A percentile compares a stretch with the other conserved stretches of the same genome.
Conservation (phyloP, 805 yeast genomes). For the Debaryomyces maramus region DNA sequence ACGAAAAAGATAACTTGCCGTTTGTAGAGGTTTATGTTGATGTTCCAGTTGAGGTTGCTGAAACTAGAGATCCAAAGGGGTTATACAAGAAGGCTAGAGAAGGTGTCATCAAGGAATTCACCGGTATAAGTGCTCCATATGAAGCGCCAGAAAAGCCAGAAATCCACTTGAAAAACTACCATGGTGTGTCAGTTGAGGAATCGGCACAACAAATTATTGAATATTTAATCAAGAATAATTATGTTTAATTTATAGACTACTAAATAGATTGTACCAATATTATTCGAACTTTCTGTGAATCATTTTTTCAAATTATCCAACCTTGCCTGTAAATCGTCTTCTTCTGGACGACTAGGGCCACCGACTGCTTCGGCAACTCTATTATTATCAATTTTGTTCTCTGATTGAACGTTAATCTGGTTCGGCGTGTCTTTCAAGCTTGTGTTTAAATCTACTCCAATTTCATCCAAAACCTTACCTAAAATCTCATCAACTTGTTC, state of each 20-base stretch:
- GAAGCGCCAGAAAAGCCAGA: conserved; percentile 90
- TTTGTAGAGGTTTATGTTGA: conserved; percentile 90
- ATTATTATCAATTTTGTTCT: conserved; percentile 37
- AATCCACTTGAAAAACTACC: conserved; percentile 72
- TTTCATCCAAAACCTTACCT: conserved; percentile 88
- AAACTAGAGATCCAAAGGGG: conserved; percentile 96
- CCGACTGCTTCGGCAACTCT: conserved; percentile 59
- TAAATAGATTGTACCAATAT: not conserved
- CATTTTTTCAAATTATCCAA: conserved; percentile 74
- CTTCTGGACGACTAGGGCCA: conserved; percentile 43
- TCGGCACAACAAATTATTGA: conserved; percentile 71
- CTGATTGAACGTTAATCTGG: conserved; percentile 30
- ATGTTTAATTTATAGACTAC: conserved; percentile 20
- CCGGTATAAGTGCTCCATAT: conserved; percentile 95
- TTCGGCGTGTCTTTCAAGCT: conserved; percentile 49
- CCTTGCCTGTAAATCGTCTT: conserved; percentile 87
- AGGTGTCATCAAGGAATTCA: conserved; percentile 89
- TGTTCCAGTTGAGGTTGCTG: conserved; percentile 93
- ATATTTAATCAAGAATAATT: conserved; percentile 58
- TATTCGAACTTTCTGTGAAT: not conserved
- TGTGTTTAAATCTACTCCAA: conserved; percentile 79
- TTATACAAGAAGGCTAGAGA: conserved; percentile 95
- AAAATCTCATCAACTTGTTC: conserved; percentile 92
- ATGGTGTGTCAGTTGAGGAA: conserved; percentile 68
- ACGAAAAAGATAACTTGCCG: conserved; percentile 70